Base-by-base conservation (phyloP, 352 stramenopile genomes). In the Globisporangium uncinulatum region DNA sequence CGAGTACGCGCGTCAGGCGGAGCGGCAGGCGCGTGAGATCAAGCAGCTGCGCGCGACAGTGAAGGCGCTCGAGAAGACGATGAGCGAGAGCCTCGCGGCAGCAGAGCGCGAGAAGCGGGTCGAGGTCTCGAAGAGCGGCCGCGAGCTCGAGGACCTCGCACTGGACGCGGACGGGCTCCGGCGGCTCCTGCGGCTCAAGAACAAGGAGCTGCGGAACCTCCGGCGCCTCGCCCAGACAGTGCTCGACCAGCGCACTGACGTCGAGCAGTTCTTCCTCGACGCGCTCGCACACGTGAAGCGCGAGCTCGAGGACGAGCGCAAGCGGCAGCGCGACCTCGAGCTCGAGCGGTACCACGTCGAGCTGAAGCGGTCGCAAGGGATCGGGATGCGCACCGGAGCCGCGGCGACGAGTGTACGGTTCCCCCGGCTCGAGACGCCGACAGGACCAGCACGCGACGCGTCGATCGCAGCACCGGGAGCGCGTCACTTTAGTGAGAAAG, bases 211-310 rank as follows among this genome's bases (percentile, higher is more conserved):
- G 37, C 74, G 82, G 14, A 92, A 95, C 53, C 70, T 98, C 37
- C 75, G 89, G 29, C 76, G 77, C 37, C 83, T 98, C 14, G 80
- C 90, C 6, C 81, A 97, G 60, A 92, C 81, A 14, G 95, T 98
- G 47, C 69, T 98, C 41, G 79, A 91, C 48, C 94, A 98, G 65
- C 76, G 93, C 37, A 97, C 86, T 4, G 92, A 98, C 44, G 66
- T 93, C 6, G 82, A 94, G 56, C 86, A 97, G 56, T 98, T 97
- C 67, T 97, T 98, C 55, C 59, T 98, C 43, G 89, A 98, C 59
- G 87, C 89, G 17, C 73, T 98, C 10, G 81, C 92, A 42, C 70
- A 94, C 43, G 91, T 97, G 9, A 95, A 96, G 63, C 48, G 64
- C 6, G 70, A 97, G 55, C 79, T 95, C 47, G 56, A 76, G 51